Base-by-base conservation (phyloP, 805 yeast species). In the Hanseniaspora jakobsenii region DNA sequence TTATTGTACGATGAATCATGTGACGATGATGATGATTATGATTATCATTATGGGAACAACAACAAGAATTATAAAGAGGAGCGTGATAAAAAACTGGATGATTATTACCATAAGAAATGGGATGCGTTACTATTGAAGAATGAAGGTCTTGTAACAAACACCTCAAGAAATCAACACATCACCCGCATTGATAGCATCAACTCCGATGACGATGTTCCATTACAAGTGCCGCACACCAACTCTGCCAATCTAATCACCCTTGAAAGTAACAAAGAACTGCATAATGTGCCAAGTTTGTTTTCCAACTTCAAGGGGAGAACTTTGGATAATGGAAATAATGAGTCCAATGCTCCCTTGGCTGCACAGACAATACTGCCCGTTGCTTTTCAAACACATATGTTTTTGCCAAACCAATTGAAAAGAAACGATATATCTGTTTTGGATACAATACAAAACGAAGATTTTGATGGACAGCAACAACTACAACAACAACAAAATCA, bases 321-420 rank as follows among this genome's bases (percentile, higher is more conserved):
- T 10, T 16, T 6, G 13, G 14, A 14, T 13, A 12, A 21, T 4
- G 28, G 30, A 42, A 28, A 34, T 8, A 35, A 23, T 16, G 22
- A 66, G 47, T 73, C 78, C 1, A 73, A 71, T 52, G 78, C 78
- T 1, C 79, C 79, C n/a, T 69, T 73, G 7, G 70, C 78, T 1
- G 78, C 78, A 1, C 62, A 73, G 1, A 73, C 77, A 0, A 55
- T 74, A 16, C 58, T 74, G 28, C 78, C 79, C n/a, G 72, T 77
- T 3, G 78, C 79, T 0, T 56, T 74, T 28, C 65, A 77, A 4
- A 74, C 79, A 2, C 79, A 74, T 53, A 73, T 74, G 77, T 73
- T 74, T 54, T 52, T 72, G 55, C 48, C 61, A 55, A 35, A 47
- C 58, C 21, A 44, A 51, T 22, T 30, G 14, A n/a, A n/a, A n/a